Percentiles rank a stretch among this genome's conserved stretches.
phyloP scores from a whole-genome alignment of 257 asterid species.

The Petunia secreta region DNA sequence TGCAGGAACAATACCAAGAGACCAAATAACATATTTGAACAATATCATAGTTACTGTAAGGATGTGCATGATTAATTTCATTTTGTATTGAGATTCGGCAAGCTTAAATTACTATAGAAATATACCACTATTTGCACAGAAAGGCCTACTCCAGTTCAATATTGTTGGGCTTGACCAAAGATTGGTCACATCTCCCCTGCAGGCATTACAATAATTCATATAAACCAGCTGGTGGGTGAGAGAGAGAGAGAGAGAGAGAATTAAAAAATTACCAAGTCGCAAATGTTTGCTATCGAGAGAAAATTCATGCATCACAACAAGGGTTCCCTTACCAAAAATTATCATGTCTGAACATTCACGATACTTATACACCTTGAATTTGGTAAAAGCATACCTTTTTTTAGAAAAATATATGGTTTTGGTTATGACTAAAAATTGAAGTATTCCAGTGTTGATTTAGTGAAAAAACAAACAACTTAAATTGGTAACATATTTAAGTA shows the following conservation, averaged over 20 bases:
- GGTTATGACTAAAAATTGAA: background rate
- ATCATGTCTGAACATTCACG: background rate
- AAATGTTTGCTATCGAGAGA: background rate
- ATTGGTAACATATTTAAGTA: background rate
- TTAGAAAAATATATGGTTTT: background rate
- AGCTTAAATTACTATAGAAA: background rate
- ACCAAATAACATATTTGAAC: background rate
- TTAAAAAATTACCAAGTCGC: background rate
- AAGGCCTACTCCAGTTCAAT: constrained; percentile 60
- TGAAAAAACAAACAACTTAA: background rate
- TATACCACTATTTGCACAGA: constrained; percentile 74
- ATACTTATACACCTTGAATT: background rate
- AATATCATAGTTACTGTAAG: background rate
- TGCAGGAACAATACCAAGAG: constrained; percentile 22
- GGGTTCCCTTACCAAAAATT: background rate
- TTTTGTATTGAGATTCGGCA: constrained; percentile 8
- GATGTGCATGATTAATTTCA: constrained; percentile 6
- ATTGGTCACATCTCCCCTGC: constrained; percentile 51
- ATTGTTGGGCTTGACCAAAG: constrained; percentile 39
- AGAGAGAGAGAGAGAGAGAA: background rate
- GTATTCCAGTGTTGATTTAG: background rate
- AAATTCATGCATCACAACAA: background rate
- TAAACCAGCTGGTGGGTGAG: constrained; percentile 19
- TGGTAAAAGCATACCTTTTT: background rate
- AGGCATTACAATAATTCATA: constrained; percentile 28